A percentile compares a stretch with the other conserved stretches of the same genome.
Evolutionary conservation across 1,139 yeast species (phyloP).

Genomic region (Geotrichum restrictum): DNA sequence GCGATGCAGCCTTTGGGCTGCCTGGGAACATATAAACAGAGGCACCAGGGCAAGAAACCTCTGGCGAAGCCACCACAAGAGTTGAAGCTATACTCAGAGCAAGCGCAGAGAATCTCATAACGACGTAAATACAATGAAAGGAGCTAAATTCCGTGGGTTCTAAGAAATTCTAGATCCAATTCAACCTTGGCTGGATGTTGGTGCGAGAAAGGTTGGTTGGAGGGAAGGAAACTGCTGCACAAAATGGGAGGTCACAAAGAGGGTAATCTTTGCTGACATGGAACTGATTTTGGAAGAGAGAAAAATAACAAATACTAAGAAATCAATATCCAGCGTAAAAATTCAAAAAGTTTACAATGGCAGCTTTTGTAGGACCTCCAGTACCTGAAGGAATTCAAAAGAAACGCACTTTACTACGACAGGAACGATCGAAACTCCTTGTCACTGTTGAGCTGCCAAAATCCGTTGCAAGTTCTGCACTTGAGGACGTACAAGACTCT

Average conservation of each 20-base stretch:
- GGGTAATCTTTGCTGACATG: not conserved
- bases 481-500: not conserved
- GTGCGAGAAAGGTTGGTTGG: constrained; percentile 1
- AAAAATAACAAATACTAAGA: too few species aligned
- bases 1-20: not conserved
- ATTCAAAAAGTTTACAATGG: not conserved
- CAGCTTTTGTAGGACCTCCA: constrained; percentile 15
- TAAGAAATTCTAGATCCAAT: constrained; percentile 14
- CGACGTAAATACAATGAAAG: constrained; percentile 1
- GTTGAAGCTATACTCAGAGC: constrained; percentile 13
- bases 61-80: constrained; percentile 12
- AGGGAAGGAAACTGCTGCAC: constrained; percentile 2
- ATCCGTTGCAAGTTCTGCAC: not conserved
- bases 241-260: constrained; percentile 3
- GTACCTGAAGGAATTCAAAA: constrained; percentile 17
- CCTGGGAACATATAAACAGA: constrained; percentile 17
- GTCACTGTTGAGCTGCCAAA: not conserved
- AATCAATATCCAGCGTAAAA: too few species aligned
- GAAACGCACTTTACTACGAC: constrained; percentile 9
- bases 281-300: too few species aligned
- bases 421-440: not conserved
- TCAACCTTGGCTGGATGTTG: not conserved
- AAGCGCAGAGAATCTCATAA: constrained; percentile 15
- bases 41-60: constrained; percentile 20
- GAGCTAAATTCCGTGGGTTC: not conserved